These are phyloP conservation scores for Hymenochaete sp. DNA, from an alignment of 1,284 basidiomycete genomes.

Conservation along the genomic window DNA sequence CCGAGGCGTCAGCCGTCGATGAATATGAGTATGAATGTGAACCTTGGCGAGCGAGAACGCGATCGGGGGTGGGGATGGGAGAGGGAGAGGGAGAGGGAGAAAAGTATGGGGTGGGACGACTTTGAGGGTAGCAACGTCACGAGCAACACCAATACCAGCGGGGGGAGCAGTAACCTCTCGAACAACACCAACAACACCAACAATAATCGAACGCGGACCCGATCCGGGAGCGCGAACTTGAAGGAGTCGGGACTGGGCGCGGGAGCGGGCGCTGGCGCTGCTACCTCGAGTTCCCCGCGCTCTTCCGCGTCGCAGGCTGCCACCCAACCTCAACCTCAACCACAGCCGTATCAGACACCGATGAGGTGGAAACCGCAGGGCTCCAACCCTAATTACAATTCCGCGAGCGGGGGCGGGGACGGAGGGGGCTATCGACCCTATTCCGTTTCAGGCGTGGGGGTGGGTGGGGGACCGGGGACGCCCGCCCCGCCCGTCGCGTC, in stretches of 20 bases:
- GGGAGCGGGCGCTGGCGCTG: too few species aligned
- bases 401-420: too few species aligned
- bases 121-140: not conserved
- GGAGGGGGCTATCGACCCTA: too few species aligned
- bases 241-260: too few species aligned
- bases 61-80: slow-evolving; percentile 9
- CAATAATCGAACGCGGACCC: too few species aligned
- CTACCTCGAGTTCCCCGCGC: too few species aligned
- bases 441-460: not conserved
- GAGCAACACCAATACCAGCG: not conserved
- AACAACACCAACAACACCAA: not conserved
- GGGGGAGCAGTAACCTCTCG: not conserved
- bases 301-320: too few species aligned
- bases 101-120: not conserved
- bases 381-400: too few species aligned
- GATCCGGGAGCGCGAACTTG: too few species aligned
- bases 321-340: too few species aligned
- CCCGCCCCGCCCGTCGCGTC: not conserved
- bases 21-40: not conserved
- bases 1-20: not conserved
- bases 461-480: not conserved
- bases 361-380: too few species aligned
- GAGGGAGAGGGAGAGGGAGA: slow-evolving; percentile 1
- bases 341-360: too few species aligned
- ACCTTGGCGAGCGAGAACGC: slow-evolving; percentile 1